Percentiles rank a stretch among this genome's conserved stretches.
These are phyloP conservation scores for Avicennia marina DNA, from an alignment of 257 asterid species.

Conservation along the genomic window DNA sequence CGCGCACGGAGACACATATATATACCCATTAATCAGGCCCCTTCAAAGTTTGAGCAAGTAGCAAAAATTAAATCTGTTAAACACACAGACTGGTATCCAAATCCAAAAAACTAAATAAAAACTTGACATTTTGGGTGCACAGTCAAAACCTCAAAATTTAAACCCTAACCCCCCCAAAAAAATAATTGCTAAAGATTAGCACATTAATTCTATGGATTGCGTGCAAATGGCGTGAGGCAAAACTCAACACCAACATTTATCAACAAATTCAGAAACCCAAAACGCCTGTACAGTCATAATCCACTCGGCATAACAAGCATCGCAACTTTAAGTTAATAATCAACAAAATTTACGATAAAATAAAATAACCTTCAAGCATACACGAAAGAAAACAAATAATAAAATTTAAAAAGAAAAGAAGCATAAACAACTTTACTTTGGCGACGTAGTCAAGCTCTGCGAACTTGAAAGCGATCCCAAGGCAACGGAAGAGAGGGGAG, in stretches of 20 bases:
- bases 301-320: neutral
- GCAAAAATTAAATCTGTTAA: neutral
- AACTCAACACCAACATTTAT: neutral
- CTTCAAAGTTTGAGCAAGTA: neutral
- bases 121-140: neutral
- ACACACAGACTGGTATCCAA: neutral
- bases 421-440: too few relatives aligned
- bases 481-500: slow-evolving; percentile 90
- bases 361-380: neutral
- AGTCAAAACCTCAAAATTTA: neutral
- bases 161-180: too few relatives aligned
- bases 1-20: too few relatives aligned
- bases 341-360: slow-evolving; percentile 5
- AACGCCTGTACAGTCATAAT: neutral
- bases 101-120: neutral
- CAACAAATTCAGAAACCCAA: neutral
- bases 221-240: neutral
- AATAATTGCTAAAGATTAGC: too few relatives aligned
- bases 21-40: neutral
- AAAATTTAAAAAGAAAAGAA: neutral
- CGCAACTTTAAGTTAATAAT: neutral
- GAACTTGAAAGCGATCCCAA: slow-evolving; percentile 92
- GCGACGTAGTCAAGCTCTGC: slow-evolving; percentile 90
- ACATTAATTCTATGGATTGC: neutral
- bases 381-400: neutral